Evolutionary conservation across 1,139 yeast genomes (phyloP), one percentile per base, ranked within the genome.

Genomic region (Meyerozyma sp.): DNA sequence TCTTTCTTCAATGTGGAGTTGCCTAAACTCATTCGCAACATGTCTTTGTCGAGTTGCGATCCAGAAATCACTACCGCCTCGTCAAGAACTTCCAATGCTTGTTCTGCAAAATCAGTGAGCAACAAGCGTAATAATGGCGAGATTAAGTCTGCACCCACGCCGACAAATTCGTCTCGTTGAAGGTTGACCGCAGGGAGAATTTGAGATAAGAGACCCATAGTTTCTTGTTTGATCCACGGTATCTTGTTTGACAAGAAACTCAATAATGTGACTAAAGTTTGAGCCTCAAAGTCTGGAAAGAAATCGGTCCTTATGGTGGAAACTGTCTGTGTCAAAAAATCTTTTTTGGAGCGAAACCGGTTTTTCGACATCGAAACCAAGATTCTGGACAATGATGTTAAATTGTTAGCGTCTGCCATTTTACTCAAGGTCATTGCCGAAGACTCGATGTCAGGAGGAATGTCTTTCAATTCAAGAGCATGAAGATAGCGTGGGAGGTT

Each of bases 111-210:
- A 41, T 90, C 96, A 0, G 98, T 90, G 49, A 88, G 75, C 34
- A 94, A 66, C 34, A 94, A 69, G 41, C 98, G 73, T 49, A 94
- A 69, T 42, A 94, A 68, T 1, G 99, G 98, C 1, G 96, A 85
- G 4, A 94, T 87, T 44, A 93, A 70, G 59, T 93, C 98, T 0
- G 98, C 98, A 5, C 98, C 98, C 39, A 90, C 84, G 2, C 95
- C 95, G 35, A 79, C 75, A 59, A 90, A 90, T 53, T 86, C 96
- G 14, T 86, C 89, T 41, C 85, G 70, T 42, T 80, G 81, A 45
- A 91, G 70, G 57, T 93, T 93, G 10, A 91, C 82, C 46, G 77
- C 68, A 1, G 96, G 94, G 52, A 94, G 77, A 9, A 93, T 63
- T 40, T 81, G 77, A 51, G 85, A 84, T 51, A 94, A 70, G 3